Conservation (phyloP, 2,329 filamentous ascomycete species). For the Chaetothyriales sp. region DNA sequence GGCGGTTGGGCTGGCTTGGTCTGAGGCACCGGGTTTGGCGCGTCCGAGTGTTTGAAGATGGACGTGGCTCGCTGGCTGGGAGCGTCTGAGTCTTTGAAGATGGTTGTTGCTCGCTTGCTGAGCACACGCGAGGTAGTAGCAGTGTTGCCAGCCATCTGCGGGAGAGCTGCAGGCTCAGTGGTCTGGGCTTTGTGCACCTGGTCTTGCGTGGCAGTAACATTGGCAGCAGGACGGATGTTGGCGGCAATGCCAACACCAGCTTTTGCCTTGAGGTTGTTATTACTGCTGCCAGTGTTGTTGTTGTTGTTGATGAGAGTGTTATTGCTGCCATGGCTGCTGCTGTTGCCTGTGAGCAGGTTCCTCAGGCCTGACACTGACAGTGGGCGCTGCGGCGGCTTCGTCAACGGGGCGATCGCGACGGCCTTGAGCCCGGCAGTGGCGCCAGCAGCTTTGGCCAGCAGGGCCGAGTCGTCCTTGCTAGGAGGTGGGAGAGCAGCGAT, state of each 20-base stretch:
- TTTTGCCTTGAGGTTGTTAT: slow-evolving; percentile 18
- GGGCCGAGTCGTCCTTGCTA: slow-evolving; percentile 42
- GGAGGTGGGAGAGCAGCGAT: slow-evolving; percentile 28
- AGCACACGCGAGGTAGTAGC: slow-evolving; percentile 29
- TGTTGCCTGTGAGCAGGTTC: slow-evolving; percentile 23
- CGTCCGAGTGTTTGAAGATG: slow-evolving; percentile 42
- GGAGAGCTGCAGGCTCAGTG: slow-evolving; percentile 8
- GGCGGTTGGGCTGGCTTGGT: slow-evolving; percentile 2
- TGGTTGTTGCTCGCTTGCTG: slow-evolving; percentile 37
- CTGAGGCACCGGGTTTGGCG: slow-evolving; percentile 21
- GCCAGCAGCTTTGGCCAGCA: slow-evolving; percentile 32
- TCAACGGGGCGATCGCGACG: slow-evolving; percentile 23
- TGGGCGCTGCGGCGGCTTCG: slow-evolving; percentile 49
- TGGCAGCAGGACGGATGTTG: slow-evolving; percentile 2
- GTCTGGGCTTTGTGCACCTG: slow-evolving; percentile 22
- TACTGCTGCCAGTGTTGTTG: background rate
- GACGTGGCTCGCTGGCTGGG: slow-evolving; percentile 36
- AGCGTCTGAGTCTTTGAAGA: slow-evolving; percentile 42
- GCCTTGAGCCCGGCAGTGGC: slow-evolving; percentile 28
- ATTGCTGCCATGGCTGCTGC: background rate
- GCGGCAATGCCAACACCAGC: background rate
- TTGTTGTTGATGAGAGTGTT: background rate
- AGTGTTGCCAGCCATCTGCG: background rate
- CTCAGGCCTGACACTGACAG: slow-evolving; percentile 28
- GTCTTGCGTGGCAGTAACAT: background rate